Percentiles rank a stretch among this genome's conserved stretches.
These are phyloP conservation scores for Chlamydomonas schloesseri DNA, from an alignment of 139 green algal species.

Conservation along the genomic window DNA sequence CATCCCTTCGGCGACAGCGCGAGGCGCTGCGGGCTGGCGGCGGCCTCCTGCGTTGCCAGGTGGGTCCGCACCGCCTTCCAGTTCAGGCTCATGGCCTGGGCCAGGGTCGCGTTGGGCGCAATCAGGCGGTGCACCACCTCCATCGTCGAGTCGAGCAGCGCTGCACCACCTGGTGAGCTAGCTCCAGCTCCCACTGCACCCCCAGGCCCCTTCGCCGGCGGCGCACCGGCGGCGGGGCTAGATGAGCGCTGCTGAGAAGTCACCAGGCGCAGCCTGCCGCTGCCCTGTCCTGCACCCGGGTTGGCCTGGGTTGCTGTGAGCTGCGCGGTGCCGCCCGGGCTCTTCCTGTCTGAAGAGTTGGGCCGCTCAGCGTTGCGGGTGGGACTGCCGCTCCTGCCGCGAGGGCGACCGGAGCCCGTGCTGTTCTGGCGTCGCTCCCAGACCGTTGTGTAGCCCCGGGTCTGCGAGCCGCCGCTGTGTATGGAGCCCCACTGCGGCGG, in stretches of 20 bases:
- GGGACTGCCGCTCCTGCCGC: not conserved
- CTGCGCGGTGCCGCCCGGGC: too few relatives aligned
- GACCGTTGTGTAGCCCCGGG: not conserved
- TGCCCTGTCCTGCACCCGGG: not conserved
- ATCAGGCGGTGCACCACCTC: conserved; percentile 9
- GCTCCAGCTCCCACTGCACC: not conserved
- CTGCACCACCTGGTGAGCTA: not conserved
- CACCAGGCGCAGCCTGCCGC: not conserved
- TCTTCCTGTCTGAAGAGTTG: not conserved
- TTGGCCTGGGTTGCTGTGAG: not conserved
- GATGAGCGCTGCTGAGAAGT: not conserved
- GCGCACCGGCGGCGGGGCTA: not conserved
- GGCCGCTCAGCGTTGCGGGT: not conserved
- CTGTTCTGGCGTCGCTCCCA: not conserved
- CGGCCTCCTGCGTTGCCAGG: not conserved
- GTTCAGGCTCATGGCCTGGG: conserved; percentile 21
- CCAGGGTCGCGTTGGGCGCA: conserved; percentile 19
- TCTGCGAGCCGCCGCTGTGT: not conserved
- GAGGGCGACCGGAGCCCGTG: not conserved
- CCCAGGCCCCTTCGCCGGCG: not conserved
- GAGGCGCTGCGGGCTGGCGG: too few relatives aligned
- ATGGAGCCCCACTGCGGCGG: too few relatives aligned
- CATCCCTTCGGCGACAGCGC: too few relatives aligned
- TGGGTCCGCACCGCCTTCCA: not conserved
- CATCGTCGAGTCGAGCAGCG: not conserved